Conservation (phyloP, 768 basidiomycete species). For the Lanmaoa pseudosensibilis region DNA sequence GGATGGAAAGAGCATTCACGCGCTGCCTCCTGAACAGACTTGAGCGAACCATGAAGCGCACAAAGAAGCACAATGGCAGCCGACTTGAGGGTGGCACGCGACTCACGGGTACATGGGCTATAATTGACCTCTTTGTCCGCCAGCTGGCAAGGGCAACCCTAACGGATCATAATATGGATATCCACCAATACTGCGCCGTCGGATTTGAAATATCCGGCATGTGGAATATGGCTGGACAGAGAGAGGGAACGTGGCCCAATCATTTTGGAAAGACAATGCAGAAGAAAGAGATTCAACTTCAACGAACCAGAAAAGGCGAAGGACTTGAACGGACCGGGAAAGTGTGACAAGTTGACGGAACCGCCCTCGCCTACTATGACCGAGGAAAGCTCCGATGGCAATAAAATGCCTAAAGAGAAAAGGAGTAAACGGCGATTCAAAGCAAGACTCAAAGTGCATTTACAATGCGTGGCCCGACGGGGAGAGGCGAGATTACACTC, state of each 20-base stretch:
- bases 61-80: neutral
- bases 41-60: neutral
- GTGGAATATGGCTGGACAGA: neutral
- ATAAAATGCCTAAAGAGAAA: neutral
- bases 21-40: neutral
- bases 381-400: neutral
- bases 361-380: neutral
- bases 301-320: neutral
- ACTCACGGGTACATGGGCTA: neutral
- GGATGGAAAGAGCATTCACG: neutral
- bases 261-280: neutral
- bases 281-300: neutral
- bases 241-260: neutral
- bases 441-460: no score
- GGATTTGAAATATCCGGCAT: neutral
- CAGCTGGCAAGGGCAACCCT: neutral
- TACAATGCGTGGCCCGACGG: no score
- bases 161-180: neutral
- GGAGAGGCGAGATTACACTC: neutral
- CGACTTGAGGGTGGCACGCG: neutral
- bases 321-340: no score
- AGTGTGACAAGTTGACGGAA: neutral
- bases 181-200: neutral
- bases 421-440: neutral
- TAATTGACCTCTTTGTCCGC: slow-evolving; percentile 1